Evolutionary conservation across 108 stramenopile species (phyloP), one percentile per base, ranked within the genome.

Genomic region (Licmophora abbreviata): DNA sequence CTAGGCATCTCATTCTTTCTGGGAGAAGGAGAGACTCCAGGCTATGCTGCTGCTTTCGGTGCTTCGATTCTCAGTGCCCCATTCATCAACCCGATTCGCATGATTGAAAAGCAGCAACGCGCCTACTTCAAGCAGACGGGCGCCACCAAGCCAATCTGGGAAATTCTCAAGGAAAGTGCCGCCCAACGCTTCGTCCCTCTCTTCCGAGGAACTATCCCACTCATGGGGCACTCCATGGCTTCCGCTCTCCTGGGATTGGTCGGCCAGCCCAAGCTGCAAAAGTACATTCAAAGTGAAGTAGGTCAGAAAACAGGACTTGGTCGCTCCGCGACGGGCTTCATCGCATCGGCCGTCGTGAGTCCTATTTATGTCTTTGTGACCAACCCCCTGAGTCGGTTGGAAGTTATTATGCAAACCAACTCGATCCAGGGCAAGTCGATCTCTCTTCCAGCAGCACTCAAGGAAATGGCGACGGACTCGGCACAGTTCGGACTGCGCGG

Each of bases 91-190:
- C 92, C 92, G 35, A 90, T 94, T 50, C 83, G 92, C 22, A 90
- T 94, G 88, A 90, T 94, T 69, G 92, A 94, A 66, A 94, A 94
- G 79, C 92, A 94, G 59, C 92, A 94, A 54, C 83, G 92, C 25
- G 88, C 88, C 33, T 86, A 71, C 69, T 88, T 88, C 64, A 88
- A 88, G 64, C 69, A 73, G 40, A 88, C 91, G 0, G 91, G 91
- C 8, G 69, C 74, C 22, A 64, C 69, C 53, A 93, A 93, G 63
- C 87, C 87, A 38, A 88, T 93, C 56, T 61, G 59, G 58, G 91
- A 93, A 36, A 93, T 93, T 57, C 29, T 93, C 35, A 66, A 61
- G 23, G 91, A 93, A 59, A 64, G 79, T 26, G 86, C 86, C 17
- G 85, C 83, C 30, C 64, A 84, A 43, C 73, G 78, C 38, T 94